Evolutionary conservation across 2,329 filamentous ascomycete genomes (phyloP), one percentile per base, ranked within the genome.

Genomic region (Ilyonectria sp.): DNA sequence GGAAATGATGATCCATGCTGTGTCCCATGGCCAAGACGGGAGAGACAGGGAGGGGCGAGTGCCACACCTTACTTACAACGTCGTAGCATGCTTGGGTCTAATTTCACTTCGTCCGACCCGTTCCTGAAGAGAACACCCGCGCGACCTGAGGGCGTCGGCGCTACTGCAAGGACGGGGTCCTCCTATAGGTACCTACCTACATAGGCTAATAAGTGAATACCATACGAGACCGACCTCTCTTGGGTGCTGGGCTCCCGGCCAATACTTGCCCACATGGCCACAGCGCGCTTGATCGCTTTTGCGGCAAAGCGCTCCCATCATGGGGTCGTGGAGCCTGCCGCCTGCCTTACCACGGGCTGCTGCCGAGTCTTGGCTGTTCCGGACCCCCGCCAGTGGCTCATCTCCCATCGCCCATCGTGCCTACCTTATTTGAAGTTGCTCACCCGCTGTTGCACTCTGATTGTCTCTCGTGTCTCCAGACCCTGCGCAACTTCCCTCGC

Each of bases 351-450:
- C 15, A 50, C 26, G 23, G 47, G 47, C 26, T 54, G 56, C 13
- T 35, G 37, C 40, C n/a, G 29, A 60, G 63, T 60, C 56, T 56
- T 31, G 58, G 33, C 33, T 31, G 46, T 43, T 49, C 23, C 13
- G 17, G 40, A n/a, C 40, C 43, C 62, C 50, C 50, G 26, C 26
- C 26, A 26, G 26, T 26, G 26, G 31, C 31, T 11, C 31, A 33
- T 33, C 19, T 23, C 57, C 58, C 52, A 50, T 43, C 46, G 15
- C 50, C 40, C 59, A 59, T 59, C 64, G 60, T 52, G 47, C 60
- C 59, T 57, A 64, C 60, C 67, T 66, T 68, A 69, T 71, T 75
- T 73, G 73, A 74, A 59, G 62, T 68, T 66, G 64, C 33, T 54
- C 65, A 49, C 71, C 61, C 58, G 53, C 69, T 56, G 63, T 40